phyloP scores from a whole-genome alignment of 2,329 filamentous ascomycete species.

The Chaetomiaceae sp. region DNA sequence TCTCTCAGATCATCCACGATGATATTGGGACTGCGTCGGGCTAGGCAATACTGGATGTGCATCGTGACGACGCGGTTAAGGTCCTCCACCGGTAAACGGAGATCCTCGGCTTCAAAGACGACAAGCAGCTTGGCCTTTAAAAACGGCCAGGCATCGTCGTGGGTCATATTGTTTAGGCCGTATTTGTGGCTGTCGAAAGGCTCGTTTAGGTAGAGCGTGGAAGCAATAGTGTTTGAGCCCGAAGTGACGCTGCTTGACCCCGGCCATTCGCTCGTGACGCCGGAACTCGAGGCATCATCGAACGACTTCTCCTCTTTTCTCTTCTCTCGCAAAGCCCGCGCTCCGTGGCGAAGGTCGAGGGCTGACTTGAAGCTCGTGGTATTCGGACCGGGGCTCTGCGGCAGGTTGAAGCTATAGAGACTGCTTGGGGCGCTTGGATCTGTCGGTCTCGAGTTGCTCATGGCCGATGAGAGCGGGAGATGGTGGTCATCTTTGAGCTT shows the following conservation, averaged over 20 bases:
- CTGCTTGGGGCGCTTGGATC: constrained; percentile 72
- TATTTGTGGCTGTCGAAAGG: constrained; percentile 54
- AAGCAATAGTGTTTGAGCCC: constrained; percentile 38
- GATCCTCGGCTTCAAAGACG: constrained; percentile 76
- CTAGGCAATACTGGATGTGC: constrained; percentile 73
- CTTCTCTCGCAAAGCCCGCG: constrained; percentile 73
- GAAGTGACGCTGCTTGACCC: constrained; percentile 47
- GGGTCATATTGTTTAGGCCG: constrained; percentile 64
- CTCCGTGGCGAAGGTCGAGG: constrained; percentile 72
- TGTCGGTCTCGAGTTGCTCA: constrained; percentile 70
- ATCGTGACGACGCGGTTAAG: constrained; percentile 76
- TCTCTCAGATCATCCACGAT: constrained; percentile 75
- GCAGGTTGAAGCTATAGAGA: constrained; percentile 73
- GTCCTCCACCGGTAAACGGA: constrained; percentile 76
- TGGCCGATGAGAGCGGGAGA: constrained; percentile 68
- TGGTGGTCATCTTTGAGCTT: constrained; percentile 71
- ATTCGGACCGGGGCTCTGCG: constrained; percentile 64
- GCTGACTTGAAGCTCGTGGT: constrained; percentile 74
- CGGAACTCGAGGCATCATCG: constrained; percentile 44
- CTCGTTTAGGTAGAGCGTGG: constrained; percentile 47
- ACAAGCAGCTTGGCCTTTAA: constrained; percentile 70
- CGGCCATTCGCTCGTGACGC: constrained; percentile 44
- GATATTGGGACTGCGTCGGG: constrained; percentile 64
- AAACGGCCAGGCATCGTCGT: constrained; percentile 79
- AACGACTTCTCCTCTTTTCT: constrained; percentile 64